Evolutionary conservation across 2,329 filamentous ascomycete species (phyloP).

Genomic region (Colletotrichum graminicola): DNA sequence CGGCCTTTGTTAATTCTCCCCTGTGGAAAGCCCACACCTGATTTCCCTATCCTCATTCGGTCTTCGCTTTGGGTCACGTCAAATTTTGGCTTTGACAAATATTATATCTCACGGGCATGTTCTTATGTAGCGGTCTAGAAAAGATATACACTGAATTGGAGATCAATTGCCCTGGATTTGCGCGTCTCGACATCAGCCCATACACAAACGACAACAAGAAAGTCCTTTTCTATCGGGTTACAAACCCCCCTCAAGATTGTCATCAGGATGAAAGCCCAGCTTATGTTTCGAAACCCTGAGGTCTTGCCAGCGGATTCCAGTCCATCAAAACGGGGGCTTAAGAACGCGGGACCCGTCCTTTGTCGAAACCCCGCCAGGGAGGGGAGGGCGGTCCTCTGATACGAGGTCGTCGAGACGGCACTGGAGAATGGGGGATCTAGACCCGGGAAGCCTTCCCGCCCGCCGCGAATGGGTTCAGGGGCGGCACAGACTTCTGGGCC

Average conservation of each 20-base stretch:
- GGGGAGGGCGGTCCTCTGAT: background rate
- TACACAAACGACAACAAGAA: background rate
- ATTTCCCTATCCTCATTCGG: background rate
- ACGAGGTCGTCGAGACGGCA: background rate
- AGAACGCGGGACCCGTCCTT: background rate
- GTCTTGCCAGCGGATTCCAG: background rate
- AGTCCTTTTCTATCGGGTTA: background rate
- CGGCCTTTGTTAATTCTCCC: background rate
- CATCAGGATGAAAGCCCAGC: background rate
- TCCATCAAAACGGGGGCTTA: background rate
- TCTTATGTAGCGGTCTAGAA: background rate
- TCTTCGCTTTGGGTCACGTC: background rate
- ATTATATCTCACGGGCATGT: background rate
- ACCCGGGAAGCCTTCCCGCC: background rate
- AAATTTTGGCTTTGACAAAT: background rate
- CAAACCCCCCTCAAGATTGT: background rate
- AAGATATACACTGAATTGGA: conserved; percentile 34
- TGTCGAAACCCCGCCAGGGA: background rate
- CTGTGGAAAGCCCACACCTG: background rate
- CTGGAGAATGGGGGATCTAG: background rate
- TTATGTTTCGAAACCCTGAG: background rate
- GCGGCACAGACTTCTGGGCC: conserved; percentile 26
- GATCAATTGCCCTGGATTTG: conserved; percentile 27
- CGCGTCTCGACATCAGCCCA: conserved; percentile 9
- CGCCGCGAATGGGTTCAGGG: conserved; percentile 20